Base-by-base conservation (phyloP, 2,329 filamentous ascomycete genomes). In the Penicillium rolfsii region DNA sequence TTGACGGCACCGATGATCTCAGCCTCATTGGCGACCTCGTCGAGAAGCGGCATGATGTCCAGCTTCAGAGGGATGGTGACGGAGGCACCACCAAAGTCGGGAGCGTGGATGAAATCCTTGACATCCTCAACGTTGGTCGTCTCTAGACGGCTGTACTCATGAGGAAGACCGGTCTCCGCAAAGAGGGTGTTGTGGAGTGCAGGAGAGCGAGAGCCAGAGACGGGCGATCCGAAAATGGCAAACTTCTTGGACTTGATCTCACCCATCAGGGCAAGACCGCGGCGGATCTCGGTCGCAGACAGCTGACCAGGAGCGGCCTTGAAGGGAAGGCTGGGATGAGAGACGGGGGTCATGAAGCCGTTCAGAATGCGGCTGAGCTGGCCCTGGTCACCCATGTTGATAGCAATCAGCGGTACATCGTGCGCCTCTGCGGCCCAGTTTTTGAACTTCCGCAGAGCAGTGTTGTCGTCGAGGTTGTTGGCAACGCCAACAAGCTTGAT, bases 41-140 rank as follows among this genome's bases (percentile, higher is more conserved):
- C 93, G 14, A 99, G 81, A 5, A 94, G 78, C 0, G 85, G 83
- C 79, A 96, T 92, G 60, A 98, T 87, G 68, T 96, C 91, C 33
- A 95, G 82, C 80, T 99, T 99, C 57, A 99, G 82, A 0, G 95
- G 95, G 54, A 99, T 98, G 0, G 95, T 99, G 49, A 99, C 92
- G 3, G 93, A 97, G 3, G 91, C 94, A 60, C 95, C 95, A 7
- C 95, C 95, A 73, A 99, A 99, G 67, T 89, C 83, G 1, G 88
- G 80, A 1, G 87, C 80, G 7, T 85, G 85, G 61, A 99, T 88
- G 53, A 91, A 78, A 2, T 85, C 79, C 65, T 82, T 80, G 3
- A 96, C 81, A 38, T 89, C 80, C 52, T 80, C 76, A 9, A 82
- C 85, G 33, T 83, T 78, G 64, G 88, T 85, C 0, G 93, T 96